Percentiles rank a stretch among this genome's conserved stretches.
Evolutionary conservation across 2,329 filamentous ascomycete species (phyloP).

Genomic region (Fusarium succisae): DNA sequence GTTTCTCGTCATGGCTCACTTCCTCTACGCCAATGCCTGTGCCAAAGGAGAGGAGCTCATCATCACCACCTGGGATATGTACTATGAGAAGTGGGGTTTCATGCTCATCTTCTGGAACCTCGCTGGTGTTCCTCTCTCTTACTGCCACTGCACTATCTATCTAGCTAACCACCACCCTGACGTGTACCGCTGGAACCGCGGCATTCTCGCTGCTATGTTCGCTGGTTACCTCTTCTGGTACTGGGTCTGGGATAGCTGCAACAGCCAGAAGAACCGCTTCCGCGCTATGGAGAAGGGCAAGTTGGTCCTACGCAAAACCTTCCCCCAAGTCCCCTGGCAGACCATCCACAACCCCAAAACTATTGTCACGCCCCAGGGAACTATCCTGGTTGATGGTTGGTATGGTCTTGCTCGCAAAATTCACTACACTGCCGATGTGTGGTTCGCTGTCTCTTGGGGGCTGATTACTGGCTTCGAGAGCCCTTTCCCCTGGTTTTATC

Average conservation of each 20-base stretch:
- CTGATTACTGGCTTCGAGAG: conserved; percentile 65
- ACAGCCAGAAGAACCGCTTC: conserved; percentile 95
- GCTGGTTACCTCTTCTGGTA: conserved; percentile 82
- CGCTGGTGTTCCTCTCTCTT: conserved; percentile 87
- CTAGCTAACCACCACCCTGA: conserved; percentile 84
- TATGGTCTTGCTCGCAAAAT: conserved; percentile 76
- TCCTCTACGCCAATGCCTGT: conserved; percentile 91
- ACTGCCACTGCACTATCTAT: conserved; percentile 94
- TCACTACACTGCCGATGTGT: conserved; percentile 60
- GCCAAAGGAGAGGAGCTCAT: conserved; percentile 93
- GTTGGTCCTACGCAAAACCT: conserved; percentile 75
- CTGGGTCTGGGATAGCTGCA: conserved; percentile 92
- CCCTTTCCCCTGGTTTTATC: conserved; percentile 92
- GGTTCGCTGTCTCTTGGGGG: conserved; percentile 62
- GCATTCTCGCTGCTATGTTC: conserved; percentile 71
- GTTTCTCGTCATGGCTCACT: conserved; percentile 90
- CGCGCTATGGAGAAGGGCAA: conserved; percentile 81
- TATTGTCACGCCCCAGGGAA: conserved; percentile 77
- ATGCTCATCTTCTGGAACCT: conserved; percentile 99
- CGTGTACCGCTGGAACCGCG: conserved; percentile 80
- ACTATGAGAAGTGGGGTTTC: conserved; percentile 96
- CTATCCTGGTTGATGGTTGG: conserved; percentile 87
- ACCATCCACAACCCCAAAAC: conserved; percentile 81
- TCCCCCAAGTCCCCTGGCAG: conserved; percentile 92
- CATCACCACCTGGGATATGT: conserved; percentile 93